Evolutionary conservation across 306 rosid species (phyloP), one percentile per base, ranked within the genome.

Genomic region (Sindora glabra): DNA sequence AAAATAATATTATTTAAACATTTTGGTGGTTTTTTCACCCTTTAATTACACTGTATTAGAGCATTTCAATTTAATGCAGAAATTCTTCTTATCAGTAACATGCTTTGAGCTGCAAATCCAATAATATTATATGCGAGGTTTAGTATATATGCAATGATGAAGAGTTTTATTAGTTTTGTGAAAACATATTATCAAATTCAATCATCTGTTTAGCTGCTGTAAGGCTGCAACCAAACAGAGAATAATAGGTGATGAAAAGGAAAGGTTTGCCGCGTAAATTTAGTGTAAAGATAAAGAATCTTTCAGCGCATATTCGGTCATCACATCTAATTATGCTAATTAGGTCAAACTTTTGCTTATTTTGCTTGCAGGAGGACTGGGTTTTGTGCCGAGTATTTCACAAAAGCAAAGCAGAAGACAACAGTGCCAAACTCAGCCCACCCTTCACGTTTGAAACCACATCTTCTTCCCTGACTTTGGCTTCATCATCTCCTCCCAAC

Each of bases 291-390:
- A 64, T 53, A 48, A 59, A 73, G 74, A 4, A 54, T 65, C 47
- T 62, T 73, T 51, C 65, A 10, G 24, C 13, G 24, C 1, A 12
- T 11, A 10, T 24, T 54, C 14, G 2, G 25, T 10, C 42, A 79
- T 59, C 49, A 63, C 69, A 46, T 51, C 10, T 10, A 56, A 33
- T 63, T 34, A 3, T 25, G 60, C 73, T 78, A 74, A 81, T 58
- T 30, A 59, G 60, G 53, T 68, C 44, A 44, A 23, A 51, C 24
- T 33, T 56, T 49, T 41, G 24, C n/a, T n/a, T n/a, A n/a, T n/a
- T n/a, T 49, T 65, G 59, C 59, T 73, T 59, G 41, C 86, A 94
- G 99, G 99, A 94, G 60, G 99, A 94, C 70, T 94, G 99, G 99
- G 99, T 94, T 39, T 76, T 92, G 39, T 92, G 98, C 41, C 81